Evolutionary conservation across 2,329 filamentous ascomycete genomes (phyloP), one percentile per base, ranked within the genome.

Genomic region (Pyrenochaeta sp.): DNA sequence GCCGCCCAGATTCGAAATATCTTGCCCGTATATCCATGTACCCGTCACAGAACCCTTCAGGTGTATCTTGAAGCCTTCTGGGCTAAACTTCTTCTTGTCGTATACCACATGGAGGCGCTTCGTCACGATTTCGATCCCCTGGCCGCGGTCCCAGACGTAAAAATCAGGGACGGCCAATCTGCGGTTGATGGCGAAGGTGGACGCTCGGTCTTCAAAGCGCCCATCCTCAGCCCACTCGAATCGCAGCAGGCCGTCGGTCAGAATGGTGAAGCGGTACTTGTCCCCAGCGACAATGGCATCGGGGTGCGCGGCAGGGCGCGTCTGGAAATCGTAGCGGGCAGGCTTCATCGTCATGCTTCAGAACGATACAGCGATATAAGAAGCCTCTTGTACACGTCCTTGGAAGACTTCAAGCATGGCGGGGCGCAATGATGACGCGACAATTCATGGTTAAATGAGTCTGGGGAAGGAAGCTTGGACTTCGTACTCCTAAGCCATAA

Each of bases 211-310:
- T 65, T 88, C 86, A 61, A 88, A 89, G 30, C 75, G 64, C 43
- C 82, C 80, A 56, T 88, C 85, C 10, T 79, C 75, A 0, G 85
- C 81, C 84, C 84, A 89, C 72, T 88, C 86, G 56, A 84, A 87
- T 29, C 86, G 83, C 23, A 88, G 58, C 2, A 88, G 75, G 2
- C 81, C 77, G 45, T 86, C 81, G 9, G 79, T 81, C 42, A 89
- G 76, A 41, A 88, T 59, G 7, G 83, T 87, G 67, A 88, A 88
- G 48, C 86, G 83, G 69, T 84, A 88, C 42, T 82, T 77, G 33
- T 75, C 68, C 49, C 81, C 81, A 4, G 70, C 68, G 36, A 84
- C 75, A 50, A 81, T 73, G 31, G 82, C 77, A 33, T 78, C 69
- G 4, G 78, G 63, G 49, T 81, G 76, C 10, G 82, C 78, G 14